Percentiles rank a stretch among this genome's conserved stretches.
Conservation (phyloP, 495 filamentous ascomycete species). For the Neurospora sublineolata region DNA sequence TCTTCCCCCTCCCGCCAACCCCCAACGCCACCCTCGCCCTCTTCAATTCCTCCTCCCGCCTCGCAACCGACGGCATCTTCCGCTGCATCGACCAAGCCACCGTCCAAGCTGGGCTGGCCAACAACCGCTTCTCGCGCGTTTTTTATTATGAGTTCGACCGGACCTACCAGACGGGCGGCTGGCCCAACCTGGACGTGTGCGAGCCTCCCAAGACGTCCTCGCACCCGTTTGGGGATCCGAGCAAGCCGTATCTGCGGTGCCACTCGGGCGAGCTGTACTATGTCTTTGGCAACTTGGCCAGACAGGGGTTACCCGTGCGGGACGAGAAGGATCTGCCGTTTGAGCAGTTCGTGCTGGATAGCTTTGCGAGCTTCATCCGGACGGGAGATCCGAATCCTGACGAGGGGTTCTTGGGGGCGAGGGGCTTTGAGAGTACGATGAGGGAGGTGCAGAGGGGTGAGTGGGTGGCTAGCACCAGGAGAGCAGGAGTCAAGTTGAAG, state of each 20-base stretch:
- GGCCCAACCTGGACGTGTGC: constrained; percentile 35
- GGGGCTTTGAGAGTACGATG: constrained; percentile 20
- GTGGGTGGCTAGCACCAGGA: constrained; percentile 20
- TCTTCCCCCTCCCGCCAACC: constrained; percentile 25
- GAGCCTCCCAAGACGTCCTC: constrained; percentile 25
- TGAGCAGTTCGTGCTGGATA: constrained; percentile 24
- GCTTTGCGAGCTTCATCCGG: constrained; percentile 25
- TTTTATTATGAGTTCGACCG: constrained; percentile 44
- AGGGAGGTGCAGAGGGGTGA: constrained; percentile 3
- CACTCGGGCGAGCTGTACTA: constrained; percentile 28
- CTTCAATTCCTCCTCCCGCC: constrained; percentile 31
- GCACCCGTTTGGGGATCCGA: constrained; percentile 34
- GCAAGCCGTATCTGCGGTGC: constrained; percentile 20
- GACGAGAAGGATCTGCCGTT: constrained; percentile 28
- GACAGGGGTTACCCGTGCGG: constrained; percentile 22
- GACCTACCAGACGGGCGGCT: constrained; percentile 38
- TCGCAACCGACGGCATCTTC: constrained; percentile 39
- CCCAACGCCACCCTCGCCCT: constrained; percentile 32
- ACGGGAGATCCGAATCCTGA: constrained; percentile 29
- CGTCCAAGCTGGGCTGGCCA: constrained; percentile 21
- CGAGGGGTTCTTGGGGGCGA: constrained; percentile 15
- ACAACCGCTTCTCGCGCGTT: constrained; percentile 21
- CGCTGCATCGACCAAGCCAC: constrained; percentile 41
- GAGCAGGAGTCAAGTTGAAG: constrained; percentile 13
- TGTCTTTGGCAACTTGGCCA: constrained; percentile 28